phyloP scores from a whole-genome alignment of 345 rosid genomes.

The Rubroshorea leprosula region DNA sequence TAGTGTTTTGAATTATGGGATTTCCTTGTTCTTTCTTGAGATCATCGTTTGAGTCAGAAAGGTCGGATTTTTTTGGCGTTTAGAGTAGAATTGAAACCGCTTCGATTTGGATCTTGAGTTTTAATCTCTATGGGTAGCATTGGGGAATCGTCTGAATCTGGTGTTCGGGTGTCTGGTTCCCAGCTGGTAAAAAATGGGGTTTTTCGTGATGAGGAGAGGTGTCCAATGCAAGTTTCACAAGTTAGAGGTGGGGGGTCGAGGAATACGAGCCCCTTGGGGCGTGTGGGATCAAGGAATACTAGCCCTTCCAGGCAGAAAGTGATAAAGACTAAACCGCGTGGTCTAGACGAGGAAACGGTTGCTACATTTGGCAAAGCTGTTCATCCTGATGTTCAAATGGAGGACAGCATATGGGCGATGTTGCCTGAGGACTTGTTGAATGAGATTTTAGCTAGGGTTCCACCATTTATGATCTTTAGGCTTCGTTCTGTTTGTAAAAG shows the following conservation, averaged over 20 bases:
- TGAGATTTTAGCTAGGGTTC: slow-evolving; percentile 85
- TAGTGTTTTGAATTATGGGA: slow-evolving; percentile 17
- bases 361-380: slow-evolving; percentile 72
- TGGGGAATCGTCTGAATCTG: slow-evolving; percentile 48
- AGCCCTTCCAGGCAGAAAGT: slow-evolving; percentile 85
- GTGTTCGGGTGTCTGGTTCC: slow-evolving; percentile 17
- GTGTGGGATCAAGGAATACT: slow-evolving; percentile 73
- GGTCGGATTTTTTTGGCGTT: slow-evolving; percentile 13
- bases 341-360: slow-evolving; percentile 81
- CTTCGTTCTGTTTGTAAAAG: slow-evolving; percentile 79
- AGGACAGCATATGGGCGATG: slow-evolving; percentile 89
- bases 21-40: slow-evolving; percentile 19
- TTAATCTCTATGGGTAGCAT: slow-evolving; percentile 38
- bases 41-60: slow-evolving; percentile 8
- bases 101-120: slow-evolving; percentile 4
- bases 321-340: slow-evolving; percentile 91
- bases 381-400: slow-evolving; percentile 77
- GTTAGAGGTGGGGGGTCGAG: slow-evolving; percentile 61
- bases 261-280: slow-evolving; percentile 69
- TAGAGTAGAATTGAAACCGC: slow-evolving; percentile 7
- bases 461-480: slow-evolving; percentile 88
- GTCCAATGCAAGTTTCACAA: slow-evolving; percentile 56
- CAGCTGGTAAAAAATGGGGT: slow-evolving; percentile 23
- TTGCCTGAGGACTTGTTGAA: slow-evolving; percentile 88
- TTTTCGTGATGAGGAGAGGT: slow-evolving; percentile 35